phyloP scores from a whole-genome alignment of 768 basidiomycete genomes.

The Kondoa subrosea region DNA sequence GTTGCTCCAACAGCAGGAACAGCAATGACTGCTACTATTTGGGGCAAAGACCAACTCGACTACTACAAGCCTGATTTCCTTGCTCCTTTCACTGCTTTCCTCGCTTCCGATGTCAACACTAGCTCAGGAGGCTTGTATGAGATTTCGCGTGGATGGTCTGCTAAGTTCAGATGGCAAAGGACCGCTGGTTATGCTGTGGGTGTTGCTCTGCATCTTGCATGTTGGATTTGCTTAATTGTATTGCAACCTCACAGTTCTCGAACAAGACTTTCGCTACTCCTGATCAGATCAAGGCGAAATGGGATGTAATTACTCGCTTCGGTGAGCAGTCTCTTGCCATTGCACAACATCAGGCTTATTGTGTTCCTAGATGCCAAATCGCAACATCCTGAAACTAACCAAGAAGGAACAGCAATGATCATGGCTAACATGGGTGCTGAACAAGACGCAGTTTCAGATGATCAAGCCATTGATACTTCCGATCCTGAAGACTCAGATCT shows the following conservation, averaged over 20 bases:
- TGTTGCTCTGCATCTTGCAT: too few relatives aligned
- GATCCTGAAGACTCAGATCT: slow-evolving; percentile 69
- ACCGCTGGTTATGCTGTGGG: slow-evolving; percentile 52
- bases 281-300: slow-evolving; percentile 62
- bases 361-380: slow-evolving; percentile 33
- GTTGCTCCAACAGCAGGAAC: slow-evolving; percentile 42
- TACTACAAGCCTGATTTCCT: slow-evolving; percentile 62
- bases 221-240: too few relatives aligned
- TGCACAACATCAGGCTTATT: too few relatives aligned
- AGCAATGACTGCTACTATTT: slow-evolving; percentile 50
- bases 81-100: slow-evolving; percentile 79
- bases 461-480: slow-evolving; percentile 21
- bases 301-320: slow-evolving; percentile 70
- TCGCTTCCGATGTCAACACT: slow-evolving; percentile 58
- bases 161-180: slow-evolving; percentile 82
- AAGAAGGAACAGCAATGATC: background rate
- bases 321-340: slow-evolving; percentile 68
- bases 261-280: slow-evolving; percentile 55
- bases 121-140: slow-evolving; percentile 66
- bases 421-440: slow-evolving; percentile 8
- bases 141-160: slow-evolving; percentile 76
- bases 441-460: slow-evolving; percentile 20
- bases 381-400: background rate
- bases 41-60: slow-evolving; percentile 31
- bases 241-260: too few relatives aligned